Evolutionary conservation across 2,329 filamentous ascomycete species (phyloP).

Genomic region (Xylaria sp.): DNA sequence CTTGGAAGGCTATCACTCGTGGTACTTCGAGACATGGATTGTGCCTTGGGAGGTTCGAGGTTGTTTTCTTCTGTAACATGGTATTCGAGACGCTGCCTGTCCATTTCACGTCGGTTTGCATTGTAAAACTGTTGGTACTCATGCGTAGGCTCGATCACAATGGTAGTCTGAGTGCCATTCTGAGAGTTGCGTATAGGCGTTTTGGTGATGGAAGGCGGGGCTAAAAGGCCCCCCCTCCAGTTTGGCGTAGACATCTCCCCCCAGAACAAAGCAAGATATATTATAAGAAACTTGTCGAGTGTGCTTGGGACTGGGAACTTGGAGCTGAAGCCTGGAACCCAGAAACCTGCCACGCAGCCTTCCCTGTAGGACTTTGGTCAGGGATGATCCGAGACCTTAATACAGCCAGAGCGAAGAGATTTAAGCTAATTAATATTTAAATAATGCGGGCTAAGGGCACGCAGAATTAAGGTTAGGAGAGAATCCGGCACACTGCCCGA

Average conservation of each 20-base stretch:
- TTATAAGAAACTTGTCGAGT: background rate
- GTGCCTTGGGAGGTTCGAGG: slow-evolving; percentile 36
- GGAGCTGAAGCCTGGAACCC: slow-evolving; percentile 12
- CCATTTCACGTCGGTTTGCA: slow-evolving; percentile 41
- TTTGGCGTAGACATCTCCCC: slow-evolving; percentile 37
- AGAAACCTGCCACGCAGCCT: slow-evolving; percentile 27
- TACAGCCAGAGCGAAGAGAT: slow-evolving; percentile 16
- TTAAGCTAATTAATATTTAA: slow-evolving; percentile 23
- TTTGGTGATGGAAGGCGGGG: slow-evolving; percentile 22
- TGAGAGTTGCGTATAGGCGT: slow-evolving; percentile 30
- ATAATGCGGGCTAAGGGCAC: background rate
- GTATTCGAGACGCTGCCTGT: slow-evolving; percentile 36
- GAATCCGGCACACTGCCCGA: slow-evolving; percentile 22
- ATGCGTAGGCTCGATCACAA: slow-evolving; percentile 42
- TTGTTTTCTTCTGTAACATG: slow-evolving; percentile 41
- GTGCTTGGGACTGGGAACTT: slow-evolving; percentile 10
- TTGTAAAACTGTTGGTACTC: slow-evolving; percentile 46
- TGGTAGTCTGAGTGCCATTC: slow-evolving; percentile 24
- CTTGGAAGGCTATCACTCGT: slow-evolving; percentile 38
- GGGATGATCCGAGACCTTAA: slow-evolving; percentile 4
- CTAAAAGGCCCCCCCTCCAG: slow-evolving; percentile 13
- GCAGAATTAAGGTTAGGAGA: slow-evolving; percentile 10
- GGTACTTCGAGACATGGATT: slow-evolving; percentile 39
- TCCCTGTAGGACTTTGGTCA: slow-evolving; percentile 5
- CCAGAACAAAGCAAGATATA: background rate